Base-by-base conservation (phyloP, 441 rosid species). In the Manihot esculenta region DNA sequence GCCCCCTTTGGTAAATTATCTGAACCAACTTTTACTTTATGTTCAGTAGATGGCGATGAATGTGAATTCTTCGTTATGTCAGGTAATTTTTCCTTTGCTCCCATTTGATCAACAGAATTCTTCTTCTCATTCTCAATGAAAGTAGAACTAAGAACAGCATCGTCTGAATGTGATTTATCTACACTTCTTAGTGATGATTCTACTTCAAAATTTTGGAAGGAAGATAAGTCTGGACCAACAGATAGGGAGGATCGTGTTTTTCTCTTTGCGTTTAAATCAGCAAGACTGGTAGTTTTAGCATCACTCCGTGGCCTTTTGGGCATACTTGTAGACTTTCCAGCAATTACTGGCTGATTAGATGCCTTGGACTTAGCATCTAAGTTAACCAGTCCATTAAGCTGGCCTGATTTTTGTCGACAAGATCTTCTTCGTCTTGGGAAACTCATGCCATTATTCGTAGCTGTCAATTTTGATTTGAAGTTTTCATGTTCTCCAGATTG, bases 341-440 rank as follows among this genome's bases (percentile, higher is more conserved):
- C 45, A 8, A 56, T 80, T 64, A 70, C 67, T 13, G 30, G 24
- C 48, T 42, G 66, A 76, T 63, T 58, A 56, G 70, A 74, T 53
- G 12, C 70, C 69, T 74, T 69, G 42, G 71, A 63, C 42, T 57
- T 70, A 60, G 67, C 73, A 78, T 69, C 77, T 50, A 75, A 57
- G 18, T 74, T 70, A 62, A 64, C 78, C 65, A 54, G 63, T 61
- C 45, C 68, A 71, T 69, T 75, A 58, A 49, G 69, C 74, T 72
- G 74, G 78, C 66, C 83, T 51, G 81, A 42, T 48, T 68, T 72
- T 60, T 72, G 76, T 77, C 76, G 77, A 67, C 61, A 53, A 73
- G 98, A 87, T 82, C 92, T 88, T 82, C 80, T 82, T 71, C 73
- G 72, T 78, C 78, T 88, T 50, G 92, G 90, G 78, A 66, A 74